Conservation (phyloP, 805 yeast species). For the Ogataea angusta region DNA sequence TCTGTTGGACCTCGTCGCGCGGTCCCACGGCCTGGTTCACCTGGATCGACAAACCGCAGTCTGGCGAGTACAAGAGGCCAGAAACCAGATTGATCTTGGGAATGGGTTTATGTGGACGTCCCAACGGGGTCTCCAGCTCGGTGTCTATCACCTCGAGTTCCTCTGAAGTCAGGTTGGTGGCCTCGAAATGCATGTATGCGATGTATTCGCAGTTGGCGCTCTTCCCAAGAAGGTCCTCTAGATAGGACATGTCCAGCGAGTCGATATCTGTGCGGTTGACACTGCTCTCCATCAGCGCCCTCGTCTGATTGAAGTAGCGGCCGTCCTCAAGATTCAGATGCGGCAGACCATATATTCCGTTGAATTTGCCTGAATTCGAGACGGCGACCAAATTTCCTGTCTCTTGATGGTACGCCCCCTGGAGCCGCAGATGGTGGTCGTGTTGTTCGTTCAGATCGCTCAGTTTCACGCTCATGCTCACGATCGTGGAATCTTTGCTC, state of each 20-base stretch:
- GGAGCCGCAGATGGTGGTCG: constrained; percentile 47
- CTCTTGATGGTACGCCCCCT: constrained; percentile 64
- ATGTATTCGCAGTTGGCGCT: constrained; percentile 64
- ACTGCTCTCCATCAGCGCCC: constrained; percentile 41
- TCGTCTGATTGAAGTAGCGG: constrained; percentile 42
- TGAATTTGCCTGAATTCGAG: constrained; percentile 62
- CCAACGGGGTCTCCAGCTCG: constrained; percentile 71
- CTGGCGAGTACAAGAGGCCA: constrained; percentile 79
- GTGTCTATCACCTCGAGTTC: constrained; percentile 64
- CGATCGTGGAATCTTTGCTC: constrained; percentile 31
- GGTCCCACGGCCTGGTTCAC: constrained; percentile 46
- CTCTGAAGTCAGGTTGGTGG: constrained; percentile 50
- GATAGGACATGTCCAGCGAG: constrained; percentile 36
- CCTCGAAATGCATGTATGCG: constrained; percentile 61
- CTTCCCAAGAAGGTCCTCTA: constrained; percentile 35
- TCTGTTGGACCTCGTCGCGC: constrained; percentile 47
- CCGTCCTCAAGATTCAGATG: constrained; percentile 45
- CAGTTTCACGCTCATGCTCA: constrained; percentile 31
- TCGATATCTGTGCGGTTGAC: constrained; percentile 40
- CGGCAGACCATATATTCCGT: constrained; percentile 59
- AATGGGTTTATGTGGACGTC: constrained; percentile 62
- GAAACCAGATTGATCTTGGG: constrained; percentile 55
- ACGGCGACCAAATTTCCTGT: constrained; percentile 59
- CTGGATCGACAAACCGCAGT: constrained; percentile 65
- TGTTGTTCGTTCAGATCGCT: constrained; percentile 47